phyloP scores from a whole-genome alignment of 257 asterid species.

The Striga asiatica region DNA sequence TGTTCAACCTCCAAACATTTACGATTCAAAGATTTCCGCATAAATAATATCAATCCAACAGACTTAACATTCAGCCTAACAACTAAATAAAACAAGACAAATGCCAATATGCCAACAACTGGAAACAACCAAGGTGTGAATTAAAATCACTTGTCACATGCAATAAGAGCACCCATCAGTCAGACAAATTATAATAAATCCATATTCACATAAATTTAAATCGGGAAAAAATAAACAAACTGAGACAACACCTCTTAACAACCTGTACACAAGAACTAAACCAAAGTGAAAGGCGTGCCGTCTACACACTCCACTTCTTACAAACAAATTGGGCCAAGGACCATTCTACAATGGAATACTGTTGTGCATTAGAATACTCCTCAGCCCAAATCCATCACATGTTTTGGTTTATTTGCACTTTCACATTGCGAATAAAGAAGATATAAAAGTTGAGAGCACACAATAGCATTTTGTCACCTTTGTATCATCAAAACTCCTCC shows the following conservation, averaged over 20 bases:
- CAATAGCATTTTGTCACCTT: background rate
- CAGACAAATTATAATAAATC: constrained; percentile 14
- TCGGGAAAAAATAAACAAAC: constrained; percentile 6
- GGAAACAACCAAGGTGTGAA: background rate
- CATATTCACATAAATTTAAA: constrained; percentile 22
- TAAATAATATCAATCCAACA: too few relatives aligned
- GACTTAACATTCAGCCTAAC: too few relatives aligned
- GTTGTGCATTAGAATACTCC: background rate
- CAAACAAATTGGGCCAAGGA: background rate
- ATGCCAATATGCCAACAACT: constrained; percentile 9
- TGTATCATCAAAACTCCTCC: background rate
- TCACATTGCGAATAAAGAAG: background rate
- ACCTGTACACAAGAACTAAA: constrained; percentile 22
- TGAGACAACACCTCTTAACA: constrained; percentile 10
- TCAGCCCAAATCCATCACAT: background rate
- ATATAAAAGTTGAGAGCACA: background rate
- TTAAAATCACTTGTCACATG: constrained; percentile 8
- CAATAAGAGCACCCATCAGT: constrained; percentile 12
- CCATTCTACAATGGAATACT: constrained; percentile 3
- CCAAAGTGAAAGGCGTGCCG: constrained; percentile 14
- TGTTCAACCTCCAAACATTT: too few relatives aligned
- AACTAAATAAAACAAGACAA: background rate
- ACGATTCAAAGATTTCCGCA: too few relatives aligned
- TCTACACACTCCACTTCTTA: constrained; percentile 14
- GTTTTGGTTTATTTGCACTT: background rate